Percentiles rank a stretch among this genome's conserved stretches.
These are phyloP conservation scores for Ceriops decandra DNA, from an alignment of 345 rosid genomes.

Conservation along the genomic window DNA sequence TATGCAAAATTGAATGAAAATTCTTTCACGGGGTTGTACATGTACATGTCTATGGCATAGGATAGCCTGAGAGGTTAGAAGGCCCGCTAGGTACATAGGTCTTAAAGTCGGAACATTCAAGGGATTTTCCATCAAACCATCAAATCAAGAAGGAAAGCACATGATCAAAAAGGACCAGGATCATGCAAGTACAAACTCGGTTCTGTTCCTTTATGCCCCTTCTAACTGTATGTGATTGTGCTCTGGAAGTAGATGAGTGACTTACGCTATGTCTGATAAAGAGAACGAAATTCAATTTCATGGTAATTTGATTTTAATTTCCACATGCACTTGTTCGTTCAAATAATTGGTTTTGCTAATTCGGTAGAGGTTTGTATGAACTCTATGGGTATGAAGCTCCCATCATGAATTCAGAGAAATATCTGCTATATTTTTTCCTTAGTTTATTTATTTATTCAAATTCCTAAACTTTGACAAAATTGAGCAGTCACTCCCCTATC, in stretches of 20 bases:
- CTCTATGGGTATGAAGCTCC: no score
- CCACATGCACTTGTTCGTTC: no score
- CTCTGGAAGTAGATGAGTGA: neutral
- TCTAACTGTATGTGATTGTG: slow-evolving; percentile 11
- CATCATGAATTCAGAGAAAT: no score
- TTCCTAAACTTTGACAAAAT: no score
- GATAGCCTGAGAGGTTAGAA: neutral
- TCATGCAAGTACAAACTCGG: slow-evolving; percentile 26
- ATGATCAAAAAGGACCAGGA: neutral
- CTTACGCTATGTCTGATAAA: neutral
- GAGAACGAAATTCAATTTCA: no score
- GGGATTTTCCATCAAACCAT: slow-evolving; percentile 21
- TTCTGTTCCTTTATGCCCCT: slow-evolving; percentile 22
- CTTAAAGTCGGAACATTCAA: slow-evolving; percentile 35
- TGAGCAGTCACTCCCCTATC: no score
- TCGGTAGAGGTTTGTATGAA: no score
- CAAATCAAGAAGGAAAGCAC: slow-evolving; percentile 14
- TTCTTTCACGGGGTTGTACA: neutral
- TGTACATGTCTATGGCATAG: neutral
- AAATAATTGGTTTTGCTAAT: no score
- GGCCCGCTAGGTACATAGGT: no score
- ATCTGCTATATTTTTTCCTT: no score
- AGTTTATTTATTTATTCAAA: no score
- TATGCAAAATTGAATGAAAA: slow-evolving; percentile 20
- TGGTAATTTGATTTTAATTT: no score